Evolutionary conservation across 2,329 filamentous ascomycete species (phyloP), one percentile per base, ranked within the genome.

Genomic region (Penicillium sp.): DNA sequence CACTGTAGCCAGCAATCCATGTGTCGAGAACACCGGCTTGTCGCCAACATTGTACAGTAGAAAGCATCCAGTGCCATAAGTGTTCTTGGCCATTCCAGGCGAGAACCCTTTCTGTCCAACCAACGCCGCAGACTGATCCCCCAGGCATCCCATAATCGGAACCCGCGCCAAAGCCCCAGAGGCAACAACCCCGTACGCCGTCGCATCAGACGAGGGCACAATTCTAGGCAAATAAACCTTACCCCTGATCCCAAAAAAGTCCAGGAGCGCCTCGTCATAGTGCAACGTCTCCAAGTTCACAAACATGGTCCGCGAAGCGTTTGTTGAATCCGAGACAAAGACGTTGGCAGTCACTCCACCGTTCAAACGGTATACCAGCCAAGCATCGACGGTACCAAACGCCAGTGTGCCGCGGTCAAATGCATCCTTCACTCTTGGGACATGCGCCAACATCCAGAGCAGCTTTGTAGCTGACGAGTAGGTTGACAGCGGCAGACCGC

Each of bases 231-330:
- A 79, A 57, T 84, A 81, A 39, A 96, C 76, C 71, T 91, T 93
- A 7, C 81, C 78, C 71, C 90, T 86, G 62, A 96, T 84, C 38
- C 84, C 85, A 74, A 96, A 96, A 77, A 96, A 96, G 49, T 85
- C 78, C 12, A 96, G 79, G 17, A 96, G 82, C 36, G 81, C 81
- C 57, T 91, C 85, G 71, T 93, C 90, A 74, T 96, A 96, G 65
- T 90, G 75, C 55, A 91, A 81, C 2, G 86, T 92, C 66, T 86
- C 82, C 50, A 96, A 80, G 75, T 96, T 91, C 86, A 96, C 91
- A 75, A 96, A 94, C 91, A 96, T 96, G 54, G 91, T 96, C 67
- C 92, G 83, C 54, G 89, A 93, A 12, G 92, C 91, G 73, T 96
- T 96, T 59, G 90, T 91, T 45, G 87, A 85, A 74, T 96, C 92